Base-by-base conservation (phyloP, 1,284 basidiomycete genomes). In the Rhodotorula mucilaginosa region DNA sequence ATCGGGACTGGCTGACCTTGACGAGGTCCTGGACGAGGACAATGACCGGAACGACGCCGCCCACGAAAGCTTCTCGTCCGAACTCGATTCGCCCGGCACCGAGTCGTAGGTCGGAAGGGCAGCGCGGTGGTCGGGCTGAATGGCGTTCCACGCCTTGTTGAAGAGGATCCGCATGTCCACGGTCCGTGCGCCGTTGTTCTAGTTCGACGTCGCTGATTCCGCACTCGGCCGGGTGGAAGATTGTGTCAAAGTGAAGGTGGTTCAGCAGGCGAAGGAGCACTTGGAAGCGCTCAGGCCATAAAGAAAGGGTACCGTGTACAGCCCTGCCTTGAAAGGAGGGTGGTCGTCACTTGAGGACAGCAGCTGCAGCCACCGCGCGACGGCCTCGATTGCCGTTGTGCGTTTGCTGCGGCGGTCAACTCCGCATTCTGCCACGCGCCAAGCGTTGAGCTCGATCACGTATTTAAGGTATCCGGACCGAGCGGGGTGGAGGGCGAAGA, bases 11-110 rank as follows among this genome's bases (percentile, higher is more conserved):
- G n/a, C 54, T 4, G 54, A 56, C 15, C 54, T 29, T 6, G 54
- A 56, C 54, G 54, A 52, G 10, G 51, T 12, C 39, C 39, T 8
- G 39, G 39, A 44, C 39, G 39, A 52, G 51, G n/a, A 52, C 19
- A n/a, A n/a, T 5, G 51, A 56, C 3, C 54, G 26, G 26, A 26
- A 29, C 54, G 54, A 6, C 54, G 26, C 26, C 13, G 26, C 54
- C 26, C 29, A 56, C 54, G 58, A 44, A n/a, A 31, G 58, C 44
- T 44, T 59, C 44, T 59, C 58, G 39, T 47, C 58, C 34, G 58
- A 46, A 6, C 2, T 12, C 26, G 54, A 6, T 16, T 56, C 54
- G 54, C 54, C n/a, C 3, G n/a, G 16, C 6, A 56, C 26, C 18
- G 26, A 26, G n/a, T 56, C 54, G 26, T 56, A 56, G 26, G 54